phyloP scores from a whole-genome alignment of 768 basidiomycete genomes.

The Kwoniella dendrophila region DNA sequence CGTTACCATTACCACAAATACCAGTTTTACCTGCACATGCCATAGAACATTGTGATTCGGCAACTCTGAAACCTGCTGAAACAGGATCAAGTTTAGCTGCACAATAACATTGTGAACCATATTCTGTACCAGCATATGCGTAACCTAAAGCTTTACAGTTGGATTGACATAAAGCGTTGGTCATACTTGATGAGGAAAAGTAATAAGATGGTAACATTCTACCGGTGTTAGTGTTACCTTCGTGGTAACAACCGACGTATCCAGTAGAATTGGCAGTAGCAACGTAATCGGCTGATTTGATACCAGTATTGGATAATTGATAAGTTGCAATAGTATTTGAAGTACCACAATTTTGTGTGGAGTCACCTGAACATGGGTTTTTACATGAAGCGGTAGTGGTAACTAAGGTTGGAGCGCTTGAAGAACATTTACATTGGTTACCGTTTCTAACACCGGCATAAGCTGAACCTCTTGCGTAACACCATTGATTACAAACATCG shows the following conservation, averaged over 20 bases:
- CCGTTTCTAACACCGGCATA: conserved; percentile 30
- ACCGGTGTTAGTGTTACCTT: conserved; percentile 18
- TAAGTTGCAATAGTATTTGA: conserved; percentile 26
- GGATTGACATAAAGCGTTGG: conserved; percentile 31
- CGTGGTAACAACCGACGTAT: conserved; percentile 31
- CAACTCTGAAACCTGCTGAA: conserved; percentile 25
- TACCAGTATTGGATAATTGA: conserved; percentile 17
- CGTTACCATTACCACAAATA: conserved; percentile 28
- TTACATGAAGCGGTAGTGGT: conserved; percentile 25
- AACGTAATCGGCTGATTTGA: conserved; percentile 17
- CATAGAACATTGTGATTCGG: conserved; percentile 7
- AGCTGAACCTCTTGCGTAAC: conserved; percentile 18
- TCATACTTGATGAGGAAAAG: conserved; percentile 26
- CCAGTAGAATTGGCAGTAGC: conserved; percentile 20
- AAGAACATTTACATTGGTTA: conserved; percentile 32
- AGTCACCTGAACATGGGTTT: conserved; percentile 25
- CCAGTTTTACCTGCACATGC: conserved; percentile 18
- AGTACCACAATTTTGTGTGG: conserved; percentile 34
- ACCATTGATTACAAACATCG: conserved; percentile 29
- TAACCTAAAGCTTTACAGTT: conserved; percentile 25
- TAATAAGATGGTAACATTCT: conserved; percentile 19
- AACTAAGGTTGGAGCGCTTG: conserved; percentile 19
- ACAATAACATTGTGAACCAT: conserved; percentile 29
- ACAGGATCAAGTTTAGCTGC: conserved; percentile 20
- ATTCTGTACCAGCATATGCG: conserved; percentile 30